Percentiles rank a stretch among this genome's conserved stretches.
phyloP scores from a whole-genome alignment of 352 stramenopile species.

The Phytophthora pistaciae region DNA sequence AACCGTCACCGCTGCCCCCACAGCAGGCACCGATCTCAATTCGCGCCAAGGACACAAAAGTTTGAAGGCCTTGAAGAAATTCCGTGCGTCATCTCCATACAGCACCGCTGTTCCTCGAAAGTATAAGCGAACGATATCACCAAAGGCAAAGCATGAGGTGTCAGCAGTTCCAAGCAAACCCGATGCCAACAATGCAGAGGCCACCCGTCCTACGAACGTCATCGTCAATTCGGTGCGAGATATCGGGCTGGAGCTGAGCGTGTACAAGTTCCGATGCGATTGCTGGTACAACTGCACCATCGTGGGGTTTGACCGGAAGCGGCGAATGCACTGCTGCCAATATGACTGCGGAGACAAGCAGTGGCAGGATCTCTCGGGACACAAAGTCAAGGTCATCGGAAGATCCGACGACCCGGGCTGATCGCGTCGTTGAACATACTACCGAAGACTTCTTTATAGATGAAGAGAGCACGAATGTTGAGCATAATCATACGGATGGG shows the following conservation, averaged over 20 bases:
- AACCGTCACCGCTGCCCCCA: not conserved
- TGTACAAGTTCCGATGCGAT: slow-evolving; percentile 86
- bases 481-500: slow-evolving; percentile 27
- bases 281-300: slow-evolving; percentile 86
- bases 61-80: slow-evolving; percentile 71
- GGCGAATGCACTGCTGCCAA: slow-evolving; percentile 78
- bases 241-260: slow-evolving; percentile 67
- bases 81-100: slow-evolving; percentile 68
- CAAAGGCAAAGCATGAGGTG: slow-evolving; percentile 19
- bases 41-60: slow-evolving; percentile 68
- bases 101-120: slow-evolving; percentile 42
- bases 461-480: slow-evolving; percentile 7
- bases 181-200: slow-evolving; percentile 6
- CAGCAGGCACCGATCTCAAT: slow-evolving; percentile 43
- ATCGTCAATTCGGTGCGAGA: slow-evolving; percentile 64
- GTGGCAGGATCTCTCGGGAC: slow-evolving; percentile 68
- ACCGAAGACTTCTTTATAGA: slow-evolving; percentile 1
- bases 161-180: not conserved
- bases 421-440: not conserved
- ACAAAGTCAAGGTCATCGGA: slow-evolving; percentile 60
- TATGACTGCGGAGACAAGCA: slow-evolving; percentile 89
- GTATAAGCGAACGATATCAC: slow-evolving; percentile 21
- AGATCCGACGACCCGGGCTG: slow-evolving; percentile 25
- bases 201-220: slow-evolving; percentile 2
- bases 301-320: slow-evolving; percentile 78